Base-by-base conservation (phyloP, 179 eudicot species). In the Amaranthus tricolor region DNA sequence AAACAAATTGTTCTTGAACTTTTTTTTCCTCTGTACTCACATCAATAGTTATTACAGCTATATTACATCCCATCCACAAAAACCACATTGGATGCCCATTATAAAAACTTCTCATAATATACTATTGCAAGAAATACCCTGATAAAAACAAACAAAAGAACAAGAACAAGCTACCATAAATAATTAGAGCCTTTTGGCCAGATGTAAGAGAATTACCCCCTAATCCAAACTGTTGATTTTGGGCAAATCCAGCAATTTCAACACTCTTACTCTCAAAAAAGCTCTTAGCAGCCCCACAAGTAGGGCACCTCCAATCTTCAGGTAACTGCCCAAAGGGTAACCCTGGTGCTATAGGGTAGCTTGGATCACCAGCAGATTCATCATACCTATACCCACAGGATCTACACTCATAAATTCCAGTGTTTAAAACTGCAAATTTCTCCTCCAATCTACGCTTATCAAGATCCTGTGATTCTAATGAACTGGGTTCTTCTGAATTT, bases 251-350 rank as follows among this genome's bases (percentile, higher is more conserved):
- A 14, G 99, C 97, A 84, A 96, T 91, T 85, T 96, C 98, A 24
- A 96, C 91, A 75, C 99, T 93, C 87, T 93, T 96, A 71, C 97
- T 91, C 85, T 85, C 88, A 72, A 96, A 96, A 81, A 96, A 96
- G 8, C 79, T 81, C 87, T 89, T 81, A 0, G 99, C 94, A 7
- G 99, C 99, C 75, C 99, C 99, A 50, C 99, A 96, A 5, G 99
- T 96, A 7, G 98, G 88, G 69, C 99, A 96, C 75, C 99, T 75
- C 99, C 99, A 96, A 49, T 93, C 98, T 62, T 89, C 98, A n/a
- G 99, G 99, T 75, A 93, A 80, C 84, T 78, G 80, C 12, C 82
- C 81, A 72, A 89, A 93, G 44, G 89, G 96, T 72, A 96, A 47
- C 74, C 99, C 99, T 1, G 99, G 96, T 3, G 99, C 87, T 0